Base-by-base conservation (phyloP, 148 eudicot genomes). In the Nepenthes gracilis region DNA sequence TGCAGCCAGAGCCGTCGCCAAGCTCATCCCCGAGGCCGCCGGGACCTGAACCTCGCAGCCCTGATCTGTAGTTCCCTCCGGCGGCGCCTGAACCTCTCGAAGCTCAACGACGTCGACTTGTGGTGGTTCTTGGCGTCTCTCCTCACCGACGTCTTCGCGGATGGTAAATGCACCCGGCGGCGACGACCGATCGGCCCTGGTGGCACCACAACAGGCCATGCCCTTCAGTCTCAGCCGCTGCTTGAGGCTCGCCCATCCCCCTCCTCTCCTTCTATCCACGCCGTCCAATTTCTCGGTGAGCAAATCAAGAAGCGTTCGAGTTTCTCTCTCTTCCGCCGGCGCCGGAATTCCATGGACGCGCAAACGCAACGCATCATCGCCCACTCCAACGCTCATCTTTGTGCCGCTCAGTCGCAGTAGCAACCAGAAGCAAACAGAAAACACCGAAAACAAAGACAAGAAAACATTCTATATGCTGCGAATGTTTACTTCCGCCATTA, bases 1-100 rank as follows among this genome's bases (percentile, higher is more conserved):
- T 9, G 83, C 91, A 1, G 88, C 97, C 64, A 90, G 63, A 37
- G 95, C 95, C 58, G 74, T 62, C 43, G 83, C 97, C 33, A 90
- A 63, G 62, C 83, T 87, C 81, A 86, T 84, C 72, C 79, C 74
- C 35, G 74, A 12, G 1, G 62, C 15, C 64, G 57, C 61, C 7
- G 71, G 54, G 9, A 35, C 11, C 4, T 9, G 63, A 7, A 14
- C 63, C 34, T 9, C 35, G 71, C 12, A 13, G 53, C 12, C 13
- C 11, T 3, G 53, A 6, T 6, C 6, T 4, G 45, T 40, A 3
- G 1, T 8, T 40, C 45, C 8, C 45, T 40, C 45, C 8, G 8
- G 45, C 45, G 4, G 45, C 8, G 4, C 6, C 45, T 40, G 45
- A 4, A 8, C 45, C 8, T 4, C 45, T 40, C 8, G 45, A 4